Base-by-base conservation (phyloP, 306 rosid genomes). In the Pterocarpus macrocarpus region DNA sequence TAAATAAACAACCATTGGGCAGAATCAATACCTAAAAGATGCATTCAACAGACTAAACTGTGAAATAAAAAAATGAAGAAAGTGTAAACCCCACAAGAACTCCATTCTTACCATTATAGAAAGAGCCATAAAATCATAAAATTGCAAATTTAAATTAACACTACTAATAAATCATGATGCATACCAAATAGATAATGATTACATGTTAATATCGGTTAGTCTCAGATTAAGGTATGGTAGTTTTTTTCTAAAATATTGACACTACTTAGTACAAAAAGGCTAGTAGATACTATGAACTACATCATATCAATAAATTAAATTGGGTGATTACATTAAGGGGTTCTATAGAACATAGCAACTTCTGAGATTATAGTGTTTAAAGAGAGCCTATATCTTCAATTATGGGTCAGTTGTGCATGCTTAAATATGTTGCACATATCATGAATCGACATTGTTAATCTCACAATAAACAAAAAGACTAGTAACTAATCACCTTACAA, bases 361-460 rank as follows among this genome's bases (percentile, higher is more conserved):
- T 17, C 35, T 59, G 68, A 41, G 39, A 61, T 38, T 4, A 1
- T 13, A 67, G 53, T 22, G 4, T 61, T 58, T 36, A 65, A 50
- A 50, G 55, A 52, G 41, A 77, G 39, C 73, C 64, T 52, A 64
- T 8, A 44, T 50, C 76, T 53, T 0, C 6, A 38, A 33, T 43
- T 53, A 33, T 33, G 59, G 70, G 70, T 77, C 82, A 81, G 53
- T 44, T 2, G n/a, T 59, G 69, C 80, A 70, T 57, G 64, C 53
- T 79, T 41, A 61, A 75, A 30, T 63, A 82, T 58, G 11, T 69
- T 17, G 34, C 77, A 75, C 76, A 35, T 58, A 58, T 49, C 76
- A 28, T 64, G 49, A 49, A 75, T 64, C 72, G 61, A 34, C 39
- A 69, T 9, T 30, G 1, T 65, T 9, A 4, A 70, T 15, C 70